phyloP scores from a whole-genome alignment of 1,284 basidiomycete genomes.

The Flammula alnicola region DNA sequence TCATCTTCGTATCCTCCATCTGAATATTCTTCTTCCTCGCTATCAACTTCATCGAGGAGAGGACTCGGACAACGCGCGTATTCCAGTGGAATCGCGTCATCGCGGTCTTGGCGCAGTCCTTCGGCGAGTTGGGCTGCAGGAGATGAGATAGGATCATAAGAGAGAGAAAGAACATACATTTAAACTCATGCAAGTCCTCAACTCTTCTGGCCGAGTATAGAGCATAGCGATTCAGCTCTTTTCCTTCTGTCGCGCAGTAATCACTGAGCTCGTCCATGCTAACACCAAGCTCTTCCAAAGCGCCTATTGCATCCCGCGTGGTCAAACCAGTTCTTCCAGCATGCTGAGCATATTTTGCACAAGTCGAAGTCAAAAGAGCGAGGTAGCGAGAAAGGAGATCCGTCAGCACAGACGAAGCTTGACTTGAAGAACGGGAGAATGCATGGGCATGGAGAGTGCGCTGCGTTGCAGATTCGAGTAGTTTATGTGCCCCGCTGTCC shows the following conservation, averaged over 20 bases:
- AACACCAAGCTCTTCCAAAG: constrained; percentile 73
- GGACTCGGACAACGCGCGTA: constrained; percentile 49
- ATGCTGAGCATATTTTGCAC: constrained; percentile 72
- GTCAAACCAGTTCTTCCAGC: constrained; percentile 63
- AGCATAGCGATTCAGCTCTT: constrained; percentile 68
- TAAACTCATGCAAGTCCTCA: constrained; percentile 73
- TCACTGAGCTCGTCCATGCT: constrained; percentile 69
- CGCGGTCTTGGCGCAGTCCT: constrained; percentile 56
- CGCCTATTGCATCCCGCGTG: constrained; percentile 61
- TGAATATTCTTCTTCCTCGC: constrained; percentile 43
- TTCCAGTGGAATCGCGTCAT: constrained; percentile 58
- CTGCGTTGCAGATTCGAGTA: constrained; percentile 69
- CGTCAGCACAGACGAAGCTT: constrained; percentile 69
- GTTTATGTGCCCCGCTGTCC: constrained; percentile 47
- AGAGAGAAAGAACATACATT: constrained; percentile 51
- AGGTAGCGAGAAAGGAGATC: constrained; percentile 77
- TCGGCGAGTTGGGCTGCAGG: constrained; percentile 61
- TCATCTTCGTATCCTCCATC: constrained; percentile 39
- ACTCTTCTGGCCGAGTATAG: constrained; percentile 60
- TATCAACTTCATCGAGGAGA: constrained; percentile 32
- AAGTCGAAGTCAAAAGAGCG: constrained; percentile 61
- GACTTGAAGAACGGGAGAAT: constrained; percentile 73
- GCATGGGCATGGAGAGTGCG: constrained; percentile 75
- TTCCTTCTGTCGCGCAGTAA: constrained; percentile 64
- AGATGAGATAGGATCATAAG: constrained; percentile 24